Evolutionary conservation across 495 filamentous ascomycete species (phyloP).

Genomic region (Talaromyces wortmannii): DNA sequence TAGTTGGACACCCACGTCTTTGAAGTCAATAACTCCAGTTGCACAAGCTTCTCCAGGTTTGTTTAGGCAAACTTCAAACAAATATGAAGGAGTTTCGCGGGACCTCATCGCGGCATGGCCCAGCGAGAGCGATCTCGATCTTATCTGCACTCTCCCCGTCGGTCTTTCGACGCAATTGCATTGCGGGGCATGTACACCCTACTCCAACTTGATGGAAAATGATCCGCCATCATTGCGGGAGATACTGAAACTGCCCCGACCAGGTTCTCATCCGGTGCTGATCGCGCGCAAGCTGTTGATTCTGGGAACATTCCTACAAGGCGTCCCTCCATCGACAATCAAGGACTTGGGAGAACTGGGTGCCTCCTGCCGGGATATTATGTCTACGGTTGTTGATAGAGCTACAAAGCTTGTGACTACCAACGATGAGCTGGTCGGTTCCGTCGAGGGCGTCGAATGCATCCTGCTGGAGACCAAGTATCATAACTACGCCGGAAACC

Average conservation of each 20-base stretch:
- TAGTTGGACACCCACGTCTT: too few species aligned
- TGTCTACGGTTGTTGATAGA: constrained; percentile 8
- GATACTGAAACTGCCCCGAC: constrained; percentile 26
- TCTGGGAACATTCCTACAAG: constrained; percentile 34
- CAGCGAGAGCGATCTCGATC: constrained; percentile 22
- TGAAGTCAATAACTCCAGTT: not conserved
- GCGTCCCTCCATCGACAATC: constrained; percentile 15
- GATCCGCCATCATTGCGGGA: constrained; percentile 13
- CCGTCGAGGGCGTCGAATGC: constrained; percentile 41
- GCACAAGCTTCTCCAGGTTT: not conserved
- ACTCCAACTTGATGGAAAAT: constrained; percentile 7
- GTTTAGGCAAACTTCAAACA: constrained; percentile 5
- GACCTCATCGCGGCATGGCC: constrained; percentile 31
- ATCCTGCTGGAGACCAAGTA: constrained; percentile 40
- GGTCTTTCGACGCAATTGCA: constrained; percentile 17
- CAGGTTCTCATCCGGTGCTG: constrained; percentile 33
- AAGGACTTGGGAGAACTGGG: constrained; percentile 9
- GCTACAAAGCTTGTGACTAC: constrained; percentile 9
- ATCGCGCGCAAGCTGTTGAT: constrained; percentile 39
- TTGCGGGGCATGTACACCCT: constrained; percentile 16
- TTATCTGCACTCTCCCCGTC: constrained; percentile 20
- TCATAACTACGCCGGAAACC: constrained; percentile 37
- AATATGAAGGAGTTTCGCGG: constrained; percentile 14
- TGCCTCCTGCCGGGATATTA: constrained; percentile 14
- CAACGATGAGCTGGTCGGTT: constrained; percentile 35